Conservation (phyloP, 2,329 filamentous ascomycete species). For the Colletotrichum euphorbiae region DNA sequence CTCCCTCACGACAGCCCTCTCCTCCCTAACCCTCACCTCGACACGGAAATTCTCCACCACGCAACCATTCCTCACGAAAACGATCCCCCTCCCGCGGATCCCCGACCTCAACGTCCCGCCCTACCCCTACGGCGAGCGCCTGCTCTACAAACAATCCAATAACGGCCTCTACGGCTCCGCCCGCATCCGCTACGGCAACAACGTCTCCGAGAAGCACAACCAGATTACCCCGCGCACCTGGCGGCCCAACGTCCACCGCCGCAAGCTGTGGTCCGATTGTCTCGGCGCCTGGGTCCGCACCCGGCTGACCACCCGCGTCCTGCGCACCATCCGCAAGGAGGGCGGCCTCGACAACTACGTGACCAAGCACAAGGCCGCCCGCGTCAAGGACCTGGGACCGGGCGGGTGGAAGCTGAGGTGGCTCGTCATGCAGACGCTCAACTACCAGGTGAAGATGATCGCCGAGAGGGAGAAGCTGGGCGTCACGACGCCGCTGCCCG, state of each 20-base stretch:
- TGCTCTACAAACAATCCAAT: conserved; percentile 84
- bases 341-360: conserved; percentile 94
- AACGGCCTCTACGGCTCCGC: conserved; percentile 76
- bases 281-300: conserved; percentile 74
- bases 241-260: conserved; percentile 79
- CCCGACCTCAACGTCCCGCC: conserved; percentile 64
- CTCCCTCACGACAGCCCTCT: conserved; percentile 29
- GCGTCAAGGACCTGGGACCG: conserved; percentile 88
- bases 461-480: conserved; percentile 74
- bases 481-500: conserved; percentile 50
- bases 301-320: conserved; percentile 75
- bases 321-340: conserved; percentile 82
- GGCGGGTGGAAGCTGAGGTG: conserved; percentile 92
- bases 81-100: conserved; percentile 57
- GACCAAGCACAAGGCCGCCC: conserved; percentile 79
- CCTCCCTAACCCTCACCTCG: conserved; percentile 8
- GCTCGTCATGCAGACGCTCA: conserved; percentile 83
- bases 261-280: conserved; percentile 73
- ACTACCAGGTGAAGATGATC: conserved; percentile 72
- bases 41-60: conserved; percentile 52
- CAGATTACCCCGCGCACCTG: conserved; percentile 79
- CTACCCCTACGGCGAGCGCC: conserved; percentile 79
- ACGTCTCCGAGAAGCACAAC: conserved; percentile 74
- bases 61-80: conserved; percentile 50
- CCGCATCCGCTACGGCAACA: conserved; percentile 84